A percentile compares a stretch with the other conserved stretches of the same genome.
phyloP scores from a whole-genome alignment of 495 filamentous ascomycete species.

The Aspergillus baeticus region DNA sequence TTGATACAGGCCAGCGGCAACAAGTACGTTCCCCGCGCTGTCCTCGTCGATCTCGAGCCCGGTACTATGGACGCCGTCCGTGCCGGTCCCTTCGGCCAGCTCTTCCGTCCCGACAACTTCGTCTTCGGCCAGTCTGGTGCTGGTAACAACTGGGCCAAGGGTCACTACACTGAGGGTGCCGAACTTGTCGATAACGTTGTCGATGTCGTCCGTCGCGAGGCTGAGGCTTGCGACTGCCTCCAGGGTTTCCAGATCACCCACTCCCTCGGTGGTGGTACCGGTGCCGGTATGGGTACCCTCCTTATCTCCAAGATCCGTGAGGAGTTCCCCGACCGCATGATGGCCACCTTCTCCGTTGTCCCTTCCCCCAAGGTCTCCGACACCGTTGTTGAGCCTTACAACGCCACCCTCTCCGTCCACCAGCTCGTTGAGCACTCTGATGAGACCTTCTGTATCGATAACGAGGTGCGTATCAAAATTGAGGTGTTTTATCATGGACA shows the following conservation, averaged over 20 bases:
- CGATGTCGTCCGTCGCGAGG: conserved; percentile 98
- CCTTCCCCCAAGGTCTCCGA: conserved; percentile 99
- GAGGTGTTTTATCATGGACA: not conserved
- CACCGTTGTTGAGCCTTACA: conserved; percentile 99
- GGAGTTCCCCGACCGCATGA: conserved; percentile 99
- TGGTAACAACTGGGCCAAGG: conserved; percentile 99
- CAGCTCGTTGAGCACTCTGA: conserved; percentile 99
- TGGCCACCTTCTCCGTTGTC: conserved; percentile 99
- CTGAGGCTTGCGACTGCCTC: conserved; percentile 98
- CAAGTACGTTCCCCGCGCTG: conserved; percentile 99
- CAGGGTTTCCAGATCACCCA: conserved; percentile 99
- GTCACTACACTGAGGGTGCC: conserved; percentile 99
- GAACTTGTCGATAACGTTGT: conserved; percentile 98
- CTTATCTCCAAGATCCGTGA: conserved; percentile 99
- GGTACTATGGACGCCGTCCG: conserved; percentile 99
- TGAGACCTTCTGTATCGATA: conserved; percentile 99
- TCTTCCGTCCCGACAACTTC: conserved; percentile 99
- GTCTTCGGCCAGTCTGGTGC: conserved; percentile 99
- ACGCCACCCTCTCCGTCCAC: conserved; percentile 98
- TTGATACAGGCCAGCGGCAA: conserved; percentile 76
- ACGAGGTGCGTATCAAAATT: conserved; percentile 64
- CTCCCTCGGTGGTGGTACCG: conserved; percentile 99
- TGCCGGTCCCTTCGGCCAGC: conserved; percentile 96
- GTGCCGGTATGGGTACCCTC: conserved; percentile 99
- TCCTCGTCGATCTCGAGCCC: conserved; percentile 98